Base-by-base conservation (phyloP, 805 yeast genomes). In the Candida insectalens region DNA sequence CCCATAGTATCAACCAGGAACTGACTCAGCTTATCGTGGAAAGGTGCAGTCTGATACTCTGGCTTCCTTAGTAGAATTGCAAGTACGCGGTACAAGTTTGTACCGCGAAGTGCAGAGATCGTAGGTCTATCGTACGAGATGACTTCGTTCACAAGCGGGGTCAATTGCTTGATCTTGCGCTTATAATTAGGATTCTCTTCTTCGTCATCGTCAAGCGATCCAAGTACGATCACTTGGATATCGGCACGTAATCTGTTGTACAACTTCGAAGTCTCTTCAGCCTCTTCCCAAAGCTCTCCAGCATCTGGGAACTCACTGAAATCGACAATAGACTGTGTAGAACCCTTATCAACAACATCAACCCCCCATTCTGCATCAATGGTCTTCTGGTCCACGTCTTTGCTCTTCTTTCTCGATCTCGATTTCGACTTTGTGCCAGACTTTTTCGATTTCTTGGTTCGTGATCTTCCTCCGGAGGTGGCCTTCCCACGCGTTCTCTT, bases 61-160 rank as follows among this genome's bases (percentile, higher is more conserved):
- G 67, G 66, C 38, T 60, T 60, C 32, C 48, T 59, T 36, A 64
- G 42, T 7, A 62, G 43, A 15, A 48, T 44, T 17, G 51, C 40
- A 15, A 64, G 36, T 4, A 63, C 41, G 26, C 55, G 60, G 25
- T 48, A 47, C 7, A 64, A 30, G 13, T 55, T 56, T 1, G 57
- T 41, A 3, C 55, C 42, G 27, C 49, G 50, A 9, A 64, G 31
- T 15, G 55, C 40, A 1, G 66, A 47, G 28, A 44, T 41, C 17
- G 62, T 54, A 27, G 50, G 47, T 12, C 28, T 34, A n/a, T 43
- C 41, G 22, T 43, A 25, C 2, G 40, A 36, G 19, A 45, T 36
- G 17, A 62, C 33, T 6, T 48, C 36, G 4, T 42, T 46, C 5
- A 60, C 38, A 5, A 51, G 27, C 3, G 47, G 38, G 13, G 41